Evolutionary conservation across 768 basidiomycete species (phyloP).

Genomic region (Exsudoporus frostii): DNA sequence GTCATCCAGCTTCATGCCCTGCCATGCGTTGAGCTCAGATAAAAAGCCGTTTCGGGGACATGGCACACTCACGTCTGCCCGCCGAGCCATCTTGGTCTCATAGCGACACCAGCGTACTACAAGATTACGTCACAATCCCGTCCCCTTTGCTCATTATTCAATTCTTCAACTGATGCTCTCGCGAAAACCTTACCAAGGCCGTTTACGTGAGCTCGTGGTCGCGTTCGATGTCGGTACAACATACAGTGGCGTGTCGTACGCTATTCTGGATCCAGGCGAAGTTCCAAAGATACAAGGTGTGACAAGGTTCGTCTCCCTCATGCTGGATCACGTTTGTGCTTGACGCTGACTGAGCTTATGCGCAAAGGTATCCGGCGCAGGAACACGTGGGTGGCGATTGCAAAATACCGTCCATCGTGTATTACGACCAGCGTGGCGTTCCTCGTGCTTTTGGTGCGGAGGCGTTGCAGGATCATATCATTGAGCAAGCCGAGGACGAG

Average conservation of each 20-base stretch:
- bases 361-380: conserved; percentile 38
- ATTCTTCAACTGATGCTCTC: conserved; percentile 26
- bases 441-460: conserved; percentile 46
- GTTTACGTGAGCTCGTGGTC: conserved; percentile 34
- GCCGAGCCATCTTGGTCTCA: neutral
- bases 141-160: neutral
- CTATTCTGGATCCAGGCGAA: conserved; percentile 41
- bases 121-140: conserved; percentile 11
- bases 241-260: conserved; percentile 39
- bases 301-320: conserved; percentile 27
- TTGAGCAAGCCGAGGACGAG: conserved; percentile 41
- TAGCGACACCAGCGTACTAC: neutral
- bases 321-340: conserved; percentile 4
- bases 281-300: conserved; percentile 36
- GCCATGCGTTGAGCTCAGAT: conserved; percentile 9
- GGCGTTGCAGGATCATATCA: conserved; percentile 38
- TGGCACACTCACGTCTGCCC: neutral
- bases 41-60: conserved; percentile 12
- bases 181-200: conserved; percentile 38
- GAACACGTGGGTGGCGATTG: conserved; percentile 42
- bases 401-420: conserved; percentile 49
- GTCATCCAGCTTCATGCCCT: neutral
- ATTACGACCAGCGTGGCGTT: conserved; percentile 40
- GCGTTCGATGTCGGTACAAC: conserved; percentile 43
- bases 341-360: conserved; percentile 3